Evolutionary conservation across 2,329 filamentous ascomycete species (phyloP).

Genomic region (Ophiostoma montium): DNA sequence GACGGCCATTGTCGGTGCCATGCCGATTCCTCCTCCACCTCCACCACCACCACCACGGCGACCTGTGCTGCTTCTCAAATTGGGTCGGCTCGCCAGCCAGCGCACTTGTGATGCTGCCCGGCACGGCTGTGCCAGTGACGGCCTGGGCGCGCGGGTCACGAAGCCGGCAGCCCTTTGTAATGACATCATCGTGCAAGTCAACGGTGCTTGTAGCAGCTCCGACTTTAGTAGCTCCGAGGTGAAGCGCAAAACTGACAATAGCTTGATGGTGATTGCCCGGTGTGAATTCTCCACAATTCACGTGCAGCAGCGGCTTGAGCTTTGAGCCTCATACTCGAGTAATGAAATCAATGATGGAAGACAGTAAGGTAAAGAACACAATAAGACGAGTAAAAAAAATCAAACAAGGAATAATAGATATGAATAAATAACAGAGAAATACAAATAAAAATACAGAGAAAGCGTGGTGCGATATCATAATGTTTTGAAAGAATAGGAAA

Average conservation of each 20-base stretch:
- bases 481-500: background rate
- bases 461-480: no score
- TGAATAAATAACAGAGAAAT: no score
- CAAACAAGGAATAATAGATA: no score
- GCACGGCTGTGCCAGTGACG: background rate
- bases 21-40: slow-evolving; percentile 1
- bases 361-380: no score
- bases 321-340: background rate
- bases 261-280: slow-evolving; percentile 6
- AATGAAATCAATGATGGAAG: no score
- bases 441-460: no score
- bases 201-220: background rate
- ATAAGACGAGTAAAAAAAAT: no score
- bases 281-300: background rate
- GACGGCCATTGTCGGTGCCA: slow-evolving; percentile 6
- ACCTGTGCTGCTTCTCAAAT: background rate
- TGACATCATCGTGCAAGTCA: slow-evolving; percentile 5
- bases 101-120: background rate
- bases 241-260: slow-evolving; percentile 2
- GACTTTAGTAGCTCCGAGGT: background rate
- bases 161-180: slow-evolving; percentile 5
- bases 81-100: slow-evolving; percentile 5
- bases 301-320: background rate
- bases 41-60: slow-evolving; percentile 1
- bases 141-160: background rate